Evolutionary conservation across 2,329 filamentous ascomycete species (phyloP).

Genomic region (Talaromyces rugulosus): DNA sequence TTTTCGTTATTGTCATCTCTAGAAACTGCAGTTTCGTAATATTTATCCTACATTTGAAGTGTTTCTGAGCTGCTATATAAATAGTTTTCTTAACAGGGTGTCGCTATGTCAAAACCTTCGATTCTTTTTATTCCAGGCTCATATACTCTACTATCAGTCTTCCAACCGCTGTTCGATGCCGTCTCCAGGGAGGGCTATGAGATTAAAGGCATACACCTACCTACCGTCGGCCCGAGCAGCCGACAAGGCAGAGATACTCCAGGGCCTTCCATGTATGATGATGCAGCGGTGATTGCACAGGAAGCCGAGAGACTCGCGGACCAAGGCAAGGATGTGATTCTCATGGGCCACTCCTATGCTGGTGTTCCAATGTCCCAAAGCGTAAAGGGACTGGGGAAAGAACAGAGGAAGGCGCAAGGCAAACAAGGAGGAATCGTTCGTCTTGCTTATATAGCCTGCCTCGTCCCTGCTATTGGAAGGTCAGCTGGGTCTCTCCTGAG

Average conservation of each 20-base stretch:
- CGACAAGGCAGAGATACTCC: neutral
- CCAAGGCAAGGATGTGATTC: conserved; percentile 5
- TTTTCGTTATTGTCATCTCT: neutral
- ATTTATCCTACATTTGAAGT: neutral
- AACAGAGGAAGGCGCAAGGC: neutral
- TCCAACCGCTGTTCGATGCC: neutral
- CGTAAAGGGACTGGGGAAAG: neutral
- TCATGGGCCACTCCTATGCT: conserved; percentile 17
- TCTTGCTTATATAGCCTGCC: neutral
- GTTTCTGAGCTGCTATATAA: neutral
- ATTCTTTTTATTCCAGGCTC: neutral
- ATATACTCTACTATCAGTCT: neutral
- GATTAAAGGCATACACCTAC: neutral
- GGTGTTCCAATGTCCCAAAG: conserved; percentile 9
- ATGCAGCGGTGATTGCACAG: neutral
- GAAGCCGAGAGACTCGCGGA: neutral
- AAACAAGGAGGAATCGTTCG: neutral
- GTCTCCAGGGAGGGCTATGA: neutral
- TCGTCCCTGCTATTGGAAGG: neutral
- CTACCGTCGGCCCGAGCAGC: neutral
- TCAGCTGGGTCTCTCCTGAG: neutral
- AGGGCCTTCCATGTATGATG: neutral
- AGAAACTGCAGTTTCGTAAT: neutral
- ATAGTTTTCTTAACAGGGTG: neutral
- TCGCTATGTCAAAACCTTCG: neutral